Percentiles rank a stretch among this genome's conserved stretches.
These are phyloP conservation scores for Manihot esculenta DNA, from an alignment of 441 rosid genomes.

Conservation along the genomic window DNA sequence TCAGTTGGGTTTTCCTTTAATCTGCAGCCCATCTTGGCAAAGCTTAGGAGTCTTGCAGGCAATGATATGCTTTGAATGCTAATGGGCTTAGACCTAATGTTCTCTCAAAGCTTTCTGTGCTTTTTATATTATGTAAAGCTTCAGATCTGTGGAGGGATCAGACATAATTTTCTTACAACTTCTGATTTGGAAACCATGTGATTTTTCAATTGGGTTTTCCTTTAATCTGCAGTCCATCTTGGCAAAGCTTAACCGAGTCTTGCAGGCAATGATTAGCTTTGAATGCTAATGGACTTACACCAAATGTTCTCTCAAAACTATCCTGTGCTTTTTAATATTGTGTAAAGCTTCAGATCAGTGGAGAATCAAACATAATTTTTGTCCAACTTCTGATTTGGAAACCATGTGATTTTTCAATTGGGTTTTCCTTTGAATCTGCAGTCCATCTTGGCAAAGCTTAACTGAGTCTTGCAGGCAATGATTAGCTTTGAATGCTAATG, in stretches of 20 bases:
- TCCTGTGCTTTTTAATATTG: neutral
- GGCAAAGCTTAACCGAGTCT: conserved; percentile 24
- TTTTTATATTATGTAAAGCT: no score
- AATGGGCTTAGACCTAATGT: conserved; percentile 31
- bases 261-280: conserved; percentile 43
- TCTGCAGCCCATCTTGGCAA: conserved; percentile 8
- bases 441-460: conserved; percentile 58
- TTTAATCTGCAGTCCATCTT: conserved; percentile 7
- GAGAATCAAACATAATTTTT: neutral
- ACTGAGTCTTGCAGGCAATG: conserved; percentile 28
- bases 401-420: neutral
- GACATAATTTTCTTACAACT: no score
- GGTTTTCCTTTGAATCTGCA: neutral
- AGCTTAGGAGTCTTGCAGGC: conserved; percentile 25
- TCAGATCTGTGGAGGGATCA: no score
- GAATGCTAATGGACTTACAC: conserved; percentile 52
- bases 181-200: neutral
- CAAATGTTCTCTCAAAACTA: neutral
- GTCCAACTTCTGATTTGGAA: neutral
- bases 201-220: neutral
- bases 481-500: conserved; percentile 61
- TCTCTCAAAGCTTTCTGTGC: no score
- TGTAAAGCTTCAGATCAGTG: neutral
- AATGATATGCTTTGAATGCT: conserved; percentile 58
- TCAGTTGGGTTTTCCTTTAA: no score